Percentiles rank a stretch among this genome's conserved stretches.
These are phyloP conservation scores for Orbilia quercus DNA, from an alignment of 2,329 filamentous ascomycete species.

Conservation along the genomic window DNA sequence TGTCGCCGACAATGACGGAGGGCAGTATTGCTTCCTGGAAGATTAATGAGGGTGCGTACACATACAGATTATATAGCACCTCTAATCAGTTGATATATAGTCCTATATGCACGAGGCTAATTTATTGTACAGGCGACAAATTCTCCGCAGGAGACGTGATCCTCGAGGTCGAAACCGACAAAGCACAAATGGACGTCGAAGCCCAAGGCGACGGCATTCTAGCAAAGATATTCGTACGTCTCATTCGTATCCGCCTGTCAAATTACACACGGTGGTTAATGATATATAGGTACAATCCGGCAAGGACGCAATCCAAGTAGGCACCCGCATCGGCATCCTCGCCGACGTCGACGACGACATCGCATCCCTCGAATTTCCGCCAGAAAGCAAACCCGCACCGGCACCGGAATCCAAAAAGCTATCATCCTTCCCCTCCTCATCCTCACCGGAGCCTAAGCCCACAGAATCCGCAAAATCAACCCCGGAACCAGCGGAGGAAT, in stretches of 20 bases:
- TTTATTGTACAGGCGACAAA: conserved; percentile 70
- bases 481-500: not conserved
- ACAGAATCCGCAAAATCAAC: conserved; percentile 12
- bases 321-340: conserved; percentile 81
- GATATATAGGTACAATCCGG: conserved; percentile 65
- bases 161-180: conserved; percentile 92
- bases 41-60: conserved; percentile 77
- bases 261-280: too few species aligned
- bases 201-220: conserved; percentile 88
- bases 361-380: conserved; percentile 77
- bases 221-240: conserved; percentile 77
- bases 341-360: conserved; percentile 85
- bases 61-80: not conserved
- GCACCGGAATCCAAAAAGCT: conserved; percentile 29
- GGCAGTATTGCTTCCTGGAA: conserved; percentile 87
- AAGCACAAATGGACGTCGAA: conserved; percentile 94
- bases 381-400: conserved; percentile 62
- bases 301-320: conserved; percentile 80
- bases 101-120: not conserved
- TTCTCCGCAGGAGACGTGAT: conserved; percentile 86
- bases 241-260: too few species aligned
- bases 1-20: conserved; percentile 94
- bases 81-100: too few species aligned
- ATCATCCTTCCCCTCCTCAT: not conserved
- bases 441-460: not conserved